Evolutionary conservation across 1,284 basidiomycete species (phyloP), one percentile per base, ranked within the genome.

Genomic region (Cryptococcus sp.): DNA sequence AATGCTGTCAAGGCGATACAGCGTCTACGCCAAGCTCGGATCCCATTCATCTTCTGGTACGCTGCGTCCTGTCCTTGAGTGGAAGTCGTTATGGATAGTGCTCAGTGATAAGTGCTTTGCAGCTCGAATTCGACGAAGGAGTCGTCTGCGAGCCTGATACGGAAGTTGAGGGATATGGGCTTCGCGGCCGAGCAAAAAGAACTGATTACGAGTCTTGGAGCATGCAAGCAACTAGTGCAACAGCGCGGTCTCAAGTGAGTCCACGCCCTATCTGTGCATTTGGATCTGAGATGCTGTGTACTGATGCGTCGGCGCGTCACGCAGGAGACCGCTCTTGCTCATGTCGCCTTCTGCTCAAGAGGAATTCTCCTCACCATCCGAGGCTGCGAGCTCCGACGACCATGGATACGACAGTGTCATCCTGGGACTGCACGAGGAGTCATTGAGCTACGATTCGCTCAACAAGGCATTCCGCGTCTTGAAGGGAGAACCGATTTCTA

Each of bases 401-500:
- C 57, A 63, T 27, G 63, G 73, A 4, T 82, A 83, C 67, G 86
- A 89, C 67, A 80, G 84, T 0, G 87, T 89, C 49, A 82, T 89
- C n/a, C 72, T 89, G 16, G 87, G 87, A 6, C 81, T 87, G 19
- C 81, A 86, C 0, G 86, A 85, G 1, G 63, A 78, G 0, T 66
- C 79, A 3, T 80, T 89, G 62, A 79, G 81, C 40, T 89, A 88
- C 69, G 73, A 79, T 2, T 27, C 54, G 17, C 80, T 90, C 53
- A 88, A 88, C 71, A 80, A 80, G 10, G 88, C 88, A 0, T 89
- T 89, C 64, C 82, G 86, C 1, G 81, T 89, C 19, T 81, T 89
- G 6, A 67, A 73, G 15, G 57, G 65, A 7, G 78, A 75, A 55
- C 71, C 72, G 19, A 60, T 76, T 8, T 49, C 65, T 57, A 11